Percentiles rank a stretch among this genome's conserved stretches.
These are phyloP conservation scores for Cryptosporidium sp. DNA, from an alignment of 169 alveolate genomes.

Conservation along the genomic window DNA sequence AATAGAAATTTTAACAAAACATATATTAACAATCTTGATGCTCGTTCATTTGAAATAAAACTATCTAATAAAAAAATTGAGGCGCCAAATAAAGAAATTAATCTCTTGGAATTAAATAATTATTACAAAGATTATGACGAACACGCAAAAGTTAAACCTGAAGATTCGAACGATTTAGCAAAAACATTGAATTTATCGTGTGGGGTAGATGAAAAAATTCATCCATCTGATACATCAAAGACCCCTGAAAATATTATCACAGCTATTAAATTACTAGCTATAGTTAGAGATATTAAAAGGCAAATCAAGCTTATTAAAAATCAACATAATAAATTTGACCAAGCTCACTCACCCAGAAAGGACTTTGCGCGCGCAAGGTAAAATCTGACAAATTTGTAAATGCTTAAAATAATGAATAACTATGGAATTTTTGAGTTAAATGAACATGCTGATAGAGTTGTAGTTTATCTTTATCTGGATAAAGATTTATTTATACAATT, in stretches of 20 bases:
- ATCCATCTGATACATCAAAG: not conserved
- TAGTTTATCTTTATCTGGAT: constrained; percentile 10
- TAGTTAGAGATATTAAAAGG: constrained; percentile 39
- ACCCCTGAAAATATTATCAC: constrained; percentile 22
- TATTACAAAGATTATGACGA: not conserved
- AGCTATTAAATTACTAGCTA: constrained; percentile 22
- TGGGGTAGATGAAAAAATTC: not conserved
- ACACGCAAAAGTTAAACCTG: not conserved
- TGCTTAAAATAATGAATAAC: not conserved
- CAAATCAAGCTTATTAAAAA: constrained; percentile 37
- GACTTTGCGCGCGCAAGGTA: constrained; percentile 7
- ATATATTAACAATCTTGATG: not conserved
- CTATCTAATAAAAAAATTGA: not conserved
- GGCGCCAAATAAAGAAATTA: not conserved
- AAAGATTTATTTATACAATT: not conserved
- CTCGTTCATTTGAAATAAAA: not conserved
- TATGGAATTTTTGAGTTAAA: constrained; percentile 5
- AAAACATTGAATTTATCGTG: constrained; percentile 3
- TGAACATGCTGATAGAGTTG: constrained; percentile 14
- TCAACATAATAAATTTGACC: not conserved
- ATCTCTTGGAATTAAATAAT: not conserved
- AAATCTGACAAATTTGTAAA: not conserved
- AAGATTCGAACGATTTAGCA: not conserved
- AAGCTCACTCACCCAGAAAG: not conserved
- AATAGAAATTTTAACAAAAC: not conserved